A percentile compares a stretch with the other conserved stretches of the same genome.
Conservation (phyloP, 1,284 basidiomycete species). For the Apiotrichum sp. region DNA sequence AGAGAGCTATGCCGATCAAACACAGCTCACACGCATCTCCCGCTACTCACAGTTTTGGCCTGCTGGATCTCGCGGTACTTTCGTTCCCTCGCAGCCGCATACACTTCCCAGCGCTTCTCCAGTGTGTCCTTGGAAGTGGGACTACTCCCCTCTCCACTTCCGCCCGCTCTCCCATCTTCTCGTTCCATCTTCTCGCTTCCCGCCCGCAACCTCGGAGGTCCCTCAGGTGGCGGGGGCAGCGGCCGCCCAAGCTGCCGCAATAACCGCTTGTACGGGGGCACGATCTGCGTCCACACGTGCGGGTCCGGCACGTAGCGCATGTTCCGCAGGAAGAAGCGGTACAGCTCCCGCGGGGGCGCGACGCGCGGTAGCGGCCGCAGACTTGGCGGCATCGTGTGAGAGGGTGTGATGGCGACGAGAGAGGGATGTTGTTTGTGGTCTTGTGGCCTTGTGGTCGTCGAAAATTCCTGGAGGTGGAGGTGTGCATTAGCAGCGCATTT, state of each 20-base stretch:
- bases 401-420: background rate
- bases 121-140: background rate
- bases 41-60: background rate
- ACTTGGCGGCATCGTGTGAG: background rate
- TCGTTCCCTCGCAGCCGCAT: background rate
- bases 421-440: background rate
- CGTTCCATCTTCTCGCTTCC: too few species aligned
- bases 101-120: background rate
- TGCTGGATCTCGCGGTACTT: background rate
- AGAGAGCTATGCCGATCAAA: too few species aligned
- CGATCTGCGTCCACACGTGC: conserved; percentile 31
- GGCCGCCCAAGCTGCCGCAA: background rate
- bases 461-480: too few species aligned
- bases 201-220: background rate
- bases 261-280: conserved; percentile 17
- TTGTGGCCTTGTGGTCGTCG: too few species aligned
- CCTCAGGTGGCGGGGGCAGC: background rate
- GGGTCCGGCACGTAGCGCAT: conserved; percentile 36
- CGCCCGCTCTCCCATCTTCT: background rate
- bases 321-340: conserved; percentile 30
- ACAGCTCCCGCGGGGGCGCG: conserved; percentile 14
- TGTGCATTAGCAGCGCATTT: too few species aligned
- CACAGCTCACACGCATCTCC: too few species aligned
- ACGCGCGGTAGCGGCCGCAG: background rate
- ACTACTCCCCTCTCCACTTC: background rate